These are phyloP conservation scores for Lolium multiflorum DNA, from an alignment of 176 grass and related monocot species.

Conservation along the genomic window DNA sequence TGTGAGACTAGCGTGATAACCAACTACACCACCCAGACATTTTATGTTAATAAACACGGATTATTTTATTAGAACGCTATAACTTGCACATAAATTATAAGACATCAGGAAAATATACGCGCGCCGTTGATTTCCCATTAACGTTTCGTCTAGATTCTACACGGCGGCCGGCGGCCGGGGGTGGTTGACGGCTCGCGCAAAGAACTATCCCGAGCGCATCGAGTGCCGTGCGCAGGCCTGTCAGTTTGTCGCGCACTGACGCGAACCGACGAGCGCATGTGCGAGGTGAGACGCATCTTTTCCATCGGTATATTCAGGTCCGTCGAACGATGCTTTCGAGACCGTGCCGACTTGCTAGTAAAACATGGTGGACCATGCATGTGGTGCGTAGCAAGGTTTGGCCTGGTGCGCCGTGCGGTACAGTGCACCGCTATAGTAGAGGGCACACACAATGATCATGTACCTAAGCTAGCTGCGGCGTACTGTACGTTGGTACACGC, in stretches of 20 bases:
- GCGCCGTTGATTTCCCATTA: no score
- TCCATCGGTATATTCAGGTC: background rate
- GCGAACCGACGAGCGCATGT: background rate
- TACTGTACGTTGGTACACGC: background rate
- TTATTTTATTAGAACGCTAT: background rate
- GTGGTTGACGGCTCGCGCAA: background rate
- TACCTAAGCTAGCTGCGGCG: background rate
- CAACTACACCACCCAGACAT: conserved; percentile 74
- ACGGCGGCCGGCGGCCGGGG: background rate
- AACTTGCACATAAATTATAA: no score
- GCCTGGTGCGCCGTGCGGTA: background rate
- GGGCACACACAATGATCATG: background rate
- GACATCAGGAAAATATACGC: no score
- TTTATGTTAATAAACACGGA: background rate
- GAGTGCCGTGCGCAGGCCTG: background rate
- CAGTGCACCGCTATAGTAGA: background rate
- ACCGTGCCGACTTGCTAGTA: background rate
- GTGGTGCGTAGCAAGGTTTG: background rate
- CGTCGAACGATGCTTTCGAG: background rate
- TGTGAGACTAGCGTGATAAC: conserved; percentile 95
- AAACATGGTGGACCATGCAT: background rate
- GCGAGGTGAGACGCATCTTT: background rate
- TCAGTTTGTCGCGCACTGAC: background rate
- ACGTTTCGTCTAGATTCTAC: background rate
- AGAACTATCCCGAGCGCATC: background rate